Evolutionary conservation across 176 grass and related monocot species (phyloP), one percentile per base, ranked within the genome.

Genomic region (maize (Zea mays)): DNA sequence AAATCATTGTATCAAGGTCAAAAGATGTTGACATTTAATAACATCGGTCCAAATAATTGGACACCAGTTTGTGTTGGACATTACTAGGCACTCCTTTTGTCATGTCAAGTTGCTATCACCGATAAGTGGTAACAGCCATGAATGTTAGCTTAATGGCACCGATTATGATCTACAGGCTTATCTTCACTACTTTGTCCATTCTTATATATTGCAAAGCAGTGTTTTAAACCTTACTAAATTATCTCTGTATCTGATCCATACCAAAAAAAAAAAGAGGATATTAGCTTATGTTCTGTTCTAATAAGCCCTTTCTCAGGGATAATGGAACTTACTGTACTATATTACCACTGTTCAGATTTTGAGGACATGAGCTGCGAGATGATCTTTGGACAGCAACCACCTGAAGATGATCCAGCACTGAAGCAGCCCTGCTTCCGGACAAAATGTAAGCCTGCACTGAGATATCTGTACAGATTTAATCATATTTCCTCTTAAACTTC

Each of bases 331-430:
- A 84, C n/a, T 55, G 5, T 67, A 81, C 27, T 81, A 69, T 64
- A 74, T 81, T 58, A 50, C 69, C 82, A 55, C 15, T 65, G 37
- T 84, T 82, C 82, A 99, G 96, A 99, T 91, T 99, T 96, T 84
- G 92, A 99, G 81, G 96, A 99, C 70, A 96, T 93, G 92, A 99
- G 96, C 76, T 99, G 96, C 71, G 92, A 99, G 88, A 99, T 99
- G 81, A 91, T 90, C 62, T 99, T 99, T 87, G 96, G 96, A 77
- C 81, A 90, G 61, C 79, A 86, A 85, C 90, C 96, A 70, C 96
- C 96, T 59, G 58, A 66, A 72, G 86, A 99, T 67, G 96, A 99
- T 81, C 96, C 96, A 13, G 80, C 88, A 55, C 74, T 99, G 75
- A 99, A 93, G 81, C 92, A 99, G 79, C 96, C 92, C 61, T 99